Conservation (phyloP, 805 yeast genomes). For the Wickerhamiella spandovensis region DNA sequence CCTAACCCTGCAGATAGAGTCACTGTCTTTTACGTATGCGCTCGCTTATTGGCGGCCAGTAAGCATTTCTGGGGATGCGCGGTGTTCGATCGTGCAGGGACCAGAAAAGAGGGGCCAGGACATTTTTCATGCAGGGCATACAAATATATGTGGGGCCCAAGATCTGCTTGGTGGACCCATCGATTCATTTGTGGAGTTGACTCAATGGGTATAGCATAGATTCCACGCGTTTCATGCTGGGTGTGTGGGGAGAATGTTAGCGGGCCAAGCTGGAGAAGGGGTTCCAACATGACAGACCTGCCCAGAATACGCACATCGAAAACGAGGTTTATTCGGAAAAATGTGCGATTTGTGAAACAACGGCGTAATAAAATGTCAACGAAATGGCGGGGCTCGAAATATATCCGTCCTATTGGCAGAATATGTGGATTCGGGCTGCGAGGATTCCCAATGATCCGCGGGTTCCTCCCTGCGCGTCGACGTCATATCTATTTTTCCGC, state of each 20-base stretch:
- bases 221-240: no score
- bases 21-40: neutral
- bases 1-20: neutral
- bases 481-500: conserved; percentile 1
- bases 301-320: neutral
- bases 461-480: neutral
- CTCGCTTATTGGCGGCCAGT: neutral
- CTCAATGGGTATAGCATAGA: no score
- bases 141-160: no score
- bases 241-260: no score
- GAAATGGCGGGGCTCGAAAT: neutral
- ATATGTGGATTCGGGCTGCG: neutral
- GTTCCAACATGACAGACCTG: neutral
- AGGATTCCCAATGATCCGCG: neutral
- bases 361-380: neutral
- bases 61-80: neutral
- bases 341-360: neutral
- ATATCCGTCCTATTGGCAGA: neutral
- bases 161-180: no score
- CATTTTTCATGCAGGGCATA: no score
- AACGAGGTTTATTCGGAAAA: neutral
- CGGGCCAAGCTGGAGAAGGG: no score
- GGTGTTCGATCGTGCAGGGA: neutral
- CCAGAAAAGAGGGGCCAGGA: no score
- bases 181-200: no score